Percentiles rank a stretch among this genome's conserved stretches.
Conservation (phyloP, 1,284 basidiomycete genomes). For the Wolfiporia cocos region DNA sequence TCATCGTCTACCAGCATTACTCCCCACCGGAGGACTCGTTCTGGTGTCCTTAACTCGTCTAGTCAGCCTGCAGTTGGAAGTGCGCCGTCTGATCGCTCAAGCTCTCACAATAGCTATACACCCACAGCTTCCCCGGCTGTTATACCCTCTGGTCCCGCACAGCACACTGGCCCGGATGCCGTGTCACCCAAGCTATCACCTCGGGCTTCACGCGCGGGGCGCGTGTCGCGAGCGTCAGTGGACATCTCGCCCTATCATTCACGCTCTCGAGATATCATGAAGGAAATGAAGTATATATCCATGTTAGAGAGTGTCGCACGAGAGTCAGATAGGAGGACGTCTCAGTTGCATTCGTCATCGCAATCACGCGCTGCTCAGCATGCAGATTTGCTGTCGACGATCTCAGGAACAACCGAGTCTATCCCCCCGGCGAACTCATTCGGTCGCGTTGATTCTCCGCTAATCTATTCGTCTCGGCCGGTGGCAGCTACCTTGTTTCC, state of each 20-base stretch:
- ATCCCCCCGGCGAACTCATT: constrained; percentile 17
- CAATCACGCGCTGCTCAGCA: constrained; percentile 4
- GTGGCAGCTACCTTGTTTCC: constrained; percentile 8
- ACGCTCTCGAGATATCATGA: constrained; percentile 47
- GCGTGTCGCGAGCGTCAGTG: constrained; percentile 30
- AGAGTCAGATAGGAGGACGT: constrained; percentile 60
- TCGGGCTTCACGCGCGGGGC: constrained; percentile 11
- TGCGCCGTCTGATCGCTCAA: too few species aligned
- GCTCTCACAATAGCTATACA: too few species aligned
- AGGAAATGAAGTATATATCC: constrained; percentile 63
- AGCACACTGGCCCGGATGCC: too few species aligned
- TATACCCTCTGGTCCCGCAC: too few species aligned
- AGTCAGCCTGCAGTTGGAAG: too few species aligned
- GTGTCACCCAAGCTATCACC: constrained; percentile 7
- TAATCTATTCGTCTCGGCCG: constrained; percentile 29
- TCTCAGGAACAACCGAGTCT: constrained; percentile 14
- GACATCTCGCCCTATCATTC: constrained; percentile 64
- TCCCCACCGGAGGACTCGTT: too few species aligned
- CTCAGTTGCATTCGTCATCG: constrained; percentile 26
- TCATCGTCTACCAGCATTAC: too few species aligned
- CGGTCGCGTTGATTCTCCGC: constrained; percentile 12
- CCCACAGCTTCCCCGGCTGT: too few species aligned
- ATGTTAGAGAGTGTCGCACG: constrained; percentile 69
- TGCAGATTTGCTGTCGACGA: constrained; percentile 3
- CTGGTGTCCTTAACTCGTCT: too few species aligned